Conservation (phyloP, 2,329 filamentous ascomycete species). For the Hypoxylon sp. region DNA sequence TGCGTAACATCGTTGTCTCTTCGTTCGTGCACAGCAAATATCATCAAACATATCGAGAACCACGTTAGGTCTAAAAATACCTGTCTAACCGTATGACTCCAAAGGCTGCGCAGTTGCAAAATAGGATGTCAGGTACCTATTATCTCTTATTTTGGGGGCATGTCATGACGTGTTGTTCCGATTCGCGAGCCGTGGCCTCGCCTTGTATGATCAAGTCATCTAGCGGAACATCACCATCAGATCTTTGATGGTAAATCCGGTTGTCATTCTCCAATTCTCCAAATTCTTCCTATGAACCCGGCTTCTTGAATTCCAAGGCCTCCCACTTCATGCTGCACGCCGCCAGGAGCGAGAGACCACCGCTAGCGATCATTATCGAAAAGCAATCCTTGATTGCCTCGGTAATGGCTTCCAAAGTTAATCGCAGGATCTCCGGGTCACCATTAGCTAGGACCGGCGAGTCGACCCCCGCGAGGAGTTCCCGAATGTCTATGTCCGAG, state of each 20-base stretch:
- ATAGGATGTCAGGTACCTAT: too few relatives aligned
- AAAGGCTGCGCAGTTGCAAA: neutral
- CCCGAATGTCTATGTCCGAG: constrained; percentile 48
- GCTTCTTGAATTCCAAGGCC: constrained; percentile 47
- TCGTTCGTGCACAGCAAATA: neutral
- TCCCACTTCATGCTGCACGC: constrained; percentile 53
- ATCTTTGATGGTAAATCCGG: constrained; percentile 4
- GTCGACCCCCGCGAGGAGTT: constrained; percentile 52
- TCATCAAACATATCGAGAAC: neutral
- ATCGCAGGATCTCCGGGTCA: constrained; percentile 36
- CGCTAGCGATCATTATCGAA: constrained; percentile 49
- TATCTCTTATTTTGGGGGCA: neutral
- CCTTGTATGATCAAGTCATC: constrained; percentile 12
- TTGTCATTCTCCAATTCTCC: neutral
- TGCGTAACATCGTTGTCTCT: neutral
- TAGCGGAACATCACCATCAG: constrained; percentile 11
- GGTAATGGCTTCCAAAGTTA: constrained; percentile 47
- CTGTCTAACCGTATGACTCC: neutral
- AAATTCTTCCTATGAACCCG: neutral
- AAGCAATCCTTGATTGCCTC: constrained; percentile 50
- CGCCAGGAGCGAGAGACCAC: constrained; percentile 49
- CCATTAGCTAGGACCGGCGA: constrained; percentile 46
- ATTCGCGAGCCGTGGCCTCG: neutral
- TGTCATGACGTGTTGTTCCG: neutral
- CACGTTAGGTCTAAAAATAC: neutral